Conservation (phyloP, 768 basidiomycete genomes). For the Trametes cinnabarina region DNA sequence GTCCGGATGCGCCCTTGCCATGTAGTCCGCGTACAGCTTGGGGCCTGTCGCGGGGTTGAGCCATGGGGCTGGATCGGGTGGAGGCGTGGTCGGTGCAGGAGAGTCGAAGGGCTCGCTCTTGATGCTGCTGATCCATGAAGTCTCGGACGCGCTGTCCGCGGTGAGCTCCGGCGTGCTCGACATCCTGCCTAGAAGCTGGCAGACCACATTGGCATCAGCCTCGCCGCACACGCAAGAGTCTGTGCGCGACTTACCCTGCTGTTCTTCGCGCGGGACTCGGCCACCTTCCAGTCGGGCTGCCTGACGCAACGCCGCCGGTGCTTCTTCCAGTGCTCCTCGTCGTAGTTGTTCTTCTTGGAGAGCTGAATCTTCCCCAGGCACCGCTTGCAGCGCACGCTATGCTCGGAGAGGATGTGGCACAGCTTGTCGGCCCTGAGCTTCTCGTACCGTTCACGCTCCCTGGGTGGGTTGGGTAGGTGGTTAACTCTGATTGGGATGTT, state of each 20-base stretch:
- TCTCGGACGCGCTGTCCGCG: background rate
- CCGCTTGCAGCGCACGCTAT: constrained; percentile 41
- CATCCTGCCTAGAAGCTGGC: background rate
- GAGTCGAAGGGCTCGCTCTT: constrained; percentile 5
- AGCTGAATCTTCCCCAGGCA: constrained; percentile 62
- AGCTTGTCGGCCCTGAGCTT: background rate
- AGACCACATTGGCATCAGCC: background rate
- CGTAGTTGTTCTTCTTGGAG: constrained; percentile 63
- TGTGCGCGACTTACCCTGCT: constrained; percentile 1
- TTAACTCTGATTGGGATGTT: too few relatives aligned
- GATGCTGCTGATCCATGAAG: background rate
- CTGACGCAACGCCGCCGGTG: constrained; percentile 61
- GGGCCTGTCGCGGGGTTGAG: background rate
- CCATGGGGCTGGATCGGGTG: constrained; percentile 7
- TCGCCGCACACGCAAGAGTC: too few relatives aligned
- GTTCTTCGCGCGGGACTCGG: constrained; percentile 11
- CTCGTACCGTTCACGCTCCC: constrained; percentile 1
- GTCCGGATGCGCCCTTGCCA: background rate
- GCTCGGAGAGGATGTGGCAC: background rate
- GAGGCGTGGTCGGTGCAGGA: constrained; percentile 14
- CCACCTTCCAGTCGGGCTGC: constrained; percentile 32
- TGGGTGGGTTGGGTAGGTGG: background rate
- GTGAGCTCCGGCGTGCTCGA: constrained; percentile 3
- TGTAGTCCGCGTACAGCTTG: background rate
- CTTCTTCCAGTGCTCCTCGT: constrained; percentile 65